Percentiles rank a stretch among this genome's conserved stretches.
These are phyloP conservation scores for Aleurites moluccanus DNA, from an alignment of 441 rosid species.

Conservation along the genomic window DNA sequence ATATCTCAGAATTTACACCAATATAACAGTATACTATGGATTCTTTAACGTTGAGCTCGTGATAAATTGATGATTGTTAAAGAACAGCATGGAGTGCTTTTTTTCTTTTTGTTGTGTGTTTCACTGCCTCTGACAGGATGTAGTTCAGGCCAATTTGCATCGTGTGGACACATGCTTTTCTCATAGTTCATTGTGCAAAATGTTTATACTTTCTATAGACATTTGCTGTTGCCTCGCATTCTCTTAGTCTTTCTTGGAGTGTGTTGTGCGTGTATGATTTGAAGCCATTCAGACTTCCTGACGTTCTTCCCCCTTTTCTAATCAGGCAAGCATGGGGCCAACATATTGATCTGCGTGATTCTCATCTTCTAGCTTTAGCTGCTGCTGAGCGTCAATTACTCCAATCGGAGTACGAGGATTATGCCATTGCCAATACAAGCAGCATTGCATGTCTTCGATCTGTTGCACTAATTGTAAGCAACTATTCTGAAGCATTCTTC, in stretches of 20 bases:
- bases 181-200: not conserved
- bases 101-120: not conserved
- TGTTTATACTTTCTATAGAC: not conserved
- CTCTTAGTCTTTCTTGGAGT: not conserved
- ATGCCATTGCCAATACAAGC: slow-evolving; percentile 44
- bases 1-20: not conserved
- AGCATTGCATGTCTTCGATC: slow-evolving; percentile 62
- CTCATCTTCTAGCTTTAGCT: slow-evolving; percentile 58
- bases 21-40: too few species aligned
- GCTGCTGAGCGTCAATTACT: slow-evolving; percentile 56
- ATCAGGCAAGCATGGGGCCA: slow-evolving; percentile 63
- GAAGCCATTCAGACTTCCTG: slow-evolving; percentile 1
- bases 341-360: slow-evolving; percentile 49
- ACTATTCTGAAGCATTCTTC: not conserved
- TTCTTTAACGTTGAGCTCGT: not conserved
- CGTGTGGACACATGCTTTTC: too few species aligned
- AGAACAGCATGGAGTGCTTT: not conserved
- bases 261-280: not conserved
- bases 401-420: slow-evolving; percentile 57
- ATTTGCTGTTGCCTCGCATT: not conserved
- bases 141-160: not conserved
- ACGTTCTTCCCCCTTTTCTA: not conserved
- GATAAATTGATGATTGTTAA: not conserved
- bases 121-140: not conserved
- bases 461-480: slow-evolving; percentile 55